Percentiles rank a stretch among this genome's conserved stretches.
These are phyloP conservation scores for Pascua guehoae DNA, from an alignment of 1,284 basidiomycete species.

Conservation along the genomic window DNA sequence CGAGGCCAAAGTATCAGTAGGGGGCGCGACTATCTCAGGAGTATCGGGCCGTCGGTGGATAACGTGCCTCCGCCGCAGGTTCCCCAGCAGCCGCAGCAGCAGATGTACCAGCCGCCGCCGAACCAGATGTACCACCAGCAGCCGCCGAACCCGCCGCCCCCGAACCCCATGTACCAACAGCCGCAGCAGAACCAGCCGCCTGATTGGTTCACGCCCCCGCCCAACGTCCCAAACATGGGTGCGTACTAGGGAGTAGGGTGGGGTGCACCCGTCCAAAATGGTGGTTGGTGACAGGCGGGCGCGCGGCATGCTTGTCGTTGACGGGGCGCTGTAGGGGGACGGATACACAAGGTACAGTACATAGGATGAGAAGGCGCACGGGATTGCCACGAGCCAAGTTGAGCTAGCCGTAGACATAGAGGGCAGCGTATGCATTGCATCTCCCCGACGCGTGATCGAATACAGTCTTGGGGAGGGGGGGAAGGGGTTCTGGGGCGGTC, in stretches of 20 bases:
- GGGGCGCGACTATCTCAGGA: too few relatives aligned
- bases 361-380: too few relatives aligned
- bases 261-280: too few relatives aligned
- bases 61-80: background rate
- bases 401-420: too few relatives aligned
- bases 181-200: conserved; percentile 1
- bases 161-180: conserved; percentile 1
- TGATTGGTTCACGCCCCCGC: background rate
- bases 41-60: too few relatives aligned
- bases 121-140: background rate
- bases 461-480: too few relatives aligned
- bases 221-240: too few relatives aligned
- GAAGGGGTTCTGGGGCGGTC: too few relatives aligned
- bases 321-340: background rate
- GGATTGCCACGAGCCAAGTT: too few relatives aligned
- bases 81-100: background rate
- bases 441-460: background rate
- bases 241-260: too few relatives aligned
- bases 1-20: too few relatives aligned
- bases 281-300: background rate
- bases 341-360: too few relatives aligned
- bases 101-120: background rate
- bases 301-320: background rate
- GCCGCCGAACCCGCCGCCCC: background rate
- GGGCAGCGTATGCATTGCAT: background rate